Evolutionary conservation across 768 basidiomycete species (phyloP).

Genomic region (Flagelloscypha sp.): DNA sequence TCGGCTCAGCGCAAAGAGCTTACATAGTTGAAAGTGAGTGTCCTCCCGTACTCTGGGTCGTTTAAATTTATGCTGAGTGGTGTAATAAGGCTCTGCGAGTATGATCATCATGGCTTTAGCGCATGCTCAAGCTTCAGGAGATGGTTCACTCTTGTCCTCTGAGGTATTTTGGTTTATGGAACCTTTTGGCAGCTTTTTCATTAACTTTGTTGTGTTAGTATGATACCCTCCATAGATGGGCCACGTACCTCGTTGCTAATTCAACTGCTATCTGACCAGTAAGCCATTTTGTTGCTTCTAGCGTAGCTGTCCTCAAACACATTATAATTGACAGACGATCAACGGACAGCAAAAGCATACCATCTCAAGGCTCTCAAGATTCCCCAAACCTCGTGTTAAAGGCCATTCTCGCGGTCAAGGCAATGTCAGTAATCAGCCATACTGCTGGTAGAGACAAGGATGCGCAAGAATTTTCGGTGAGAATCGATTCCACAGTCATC

Average conservation of each 20-base stretch:
- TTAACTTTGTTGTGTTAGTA: conserved; percentile 1
- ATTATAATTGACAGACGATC: not conserved
- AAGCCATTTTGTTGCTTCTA: not conserved
- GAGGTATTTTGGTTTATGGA: conserved; percentile 12
- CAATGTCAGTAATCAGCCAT: conserved; percentile 13
- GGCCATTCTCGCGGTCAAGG: conserved; percentile 11
- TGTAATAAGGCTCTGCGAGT: conserved; percentile 27
- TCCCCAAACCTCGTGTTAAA: conserved; percentile 13
- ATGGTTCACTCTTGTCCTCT: conserved; percentile 14
- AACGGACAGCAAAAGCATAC: conserved; percentile 1
- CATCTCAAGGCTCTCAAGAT: conserved; percentile 1
- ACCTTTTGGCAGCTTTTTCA: not conserved
- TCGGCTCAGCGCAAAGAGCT: no score
- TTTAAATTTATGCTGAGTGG: no score
- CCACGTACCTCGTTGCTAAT: conserved; percentile 1
- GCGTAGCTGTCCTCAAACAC: not conserved
- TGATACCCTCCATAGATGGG: conserved; percentile 3
- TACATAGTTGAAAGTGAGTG: no score
- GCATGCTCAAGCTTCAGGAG: conserved; percentile 20
- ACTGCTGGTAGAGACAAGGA: conserved; percentile 1
- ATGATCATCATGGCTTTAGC: conserved; percentile 27
- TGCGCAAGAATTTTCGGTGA: no score
- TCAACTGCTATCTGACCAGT: conserved; percentile 7
- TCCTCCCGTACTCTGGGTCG: no score
- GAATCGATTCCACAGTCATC: no score